Percentiles rank a stretch among this genome's conserved stretches.
These are phyloP conservation scores for Aphanomyces astaci DNA, from an alignment of 352 stramenopile genomes.

Conservation along the genomic window DNA sequence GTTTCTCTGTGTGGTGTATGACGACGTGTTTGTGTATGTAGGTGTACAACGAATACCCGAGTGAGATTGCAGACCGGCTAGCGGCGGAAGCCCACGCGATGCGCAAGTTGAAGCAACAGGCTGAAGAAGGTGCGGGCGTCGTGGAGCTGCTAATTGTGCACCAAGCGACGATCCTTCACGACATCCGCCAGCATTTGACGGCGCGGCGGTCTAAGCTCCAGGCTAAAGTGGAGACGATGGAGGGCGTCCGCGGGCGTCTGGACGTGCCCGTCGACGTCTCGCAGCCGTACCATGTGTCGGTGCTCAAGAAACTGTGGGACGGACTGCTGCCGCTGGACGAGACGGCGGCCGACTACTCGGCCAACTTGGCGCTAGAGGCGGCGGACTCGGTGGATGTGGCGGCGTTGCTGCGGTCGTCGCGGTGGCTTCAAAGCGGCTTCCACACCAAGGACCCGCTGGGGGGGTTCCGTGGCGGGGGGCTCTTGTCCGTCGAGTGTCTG, in stretches of 20 bases:
- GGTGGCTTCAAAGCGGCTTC: conserved; percentile 66
- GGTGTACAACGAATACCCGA: conserved; percentile 36
- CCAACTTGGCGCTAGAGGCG: conserved; percentile 13
- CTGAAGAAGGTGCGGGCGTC: conserved; percentile 57
- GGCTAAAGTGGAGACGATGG: conserved; percentile 56
- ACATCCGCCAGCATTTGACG: conserved; percentile 56
- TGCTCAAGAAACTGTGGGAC: conserved; percentile 69
- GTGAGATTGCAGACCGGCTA: conserved; percentile 29
- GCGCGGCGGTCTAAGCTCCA: conserved; percentile 37
- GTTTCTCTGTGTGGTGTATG: too few relatives aligned
- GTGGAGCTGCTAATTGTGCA: conserved; percentile 56
- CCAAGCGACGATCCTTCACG: conserved; percentile 41
- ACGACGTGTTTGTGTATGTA: conserved; percentile 1
- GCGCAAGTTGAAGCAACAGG: conserved; percentile 49
- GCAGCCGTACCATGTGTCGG: conserved; percentile 40
- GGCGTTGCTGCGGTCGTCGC: conserved; percentile 47
- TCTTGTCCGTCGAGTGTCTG: conserved; percentile 64
- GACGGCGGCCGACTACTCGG: conserved; percentile 2
- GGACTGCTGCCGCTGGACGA: conserved; percentile 36
- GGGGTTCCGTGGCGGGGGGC: conserved; percentile 63
- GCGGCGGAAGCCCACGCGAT: conserved; percentile 36
- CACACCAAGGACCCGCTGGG: conserved; percentile 72
- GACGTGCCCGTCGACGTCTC: conserved; percentile 52
- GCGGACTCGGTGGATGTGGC: conserved; percentile 32
- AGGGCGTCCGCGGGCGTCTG: conserved; percentile 63